Percentiles rank a stretch among this genome's conserved stretches.
These are phyloP conservation scores for Elsinoe fawcettii DNA, from an alignment of 2,329 filamentous ascomycete genomes.

Conservation along the genomic window DNA sequence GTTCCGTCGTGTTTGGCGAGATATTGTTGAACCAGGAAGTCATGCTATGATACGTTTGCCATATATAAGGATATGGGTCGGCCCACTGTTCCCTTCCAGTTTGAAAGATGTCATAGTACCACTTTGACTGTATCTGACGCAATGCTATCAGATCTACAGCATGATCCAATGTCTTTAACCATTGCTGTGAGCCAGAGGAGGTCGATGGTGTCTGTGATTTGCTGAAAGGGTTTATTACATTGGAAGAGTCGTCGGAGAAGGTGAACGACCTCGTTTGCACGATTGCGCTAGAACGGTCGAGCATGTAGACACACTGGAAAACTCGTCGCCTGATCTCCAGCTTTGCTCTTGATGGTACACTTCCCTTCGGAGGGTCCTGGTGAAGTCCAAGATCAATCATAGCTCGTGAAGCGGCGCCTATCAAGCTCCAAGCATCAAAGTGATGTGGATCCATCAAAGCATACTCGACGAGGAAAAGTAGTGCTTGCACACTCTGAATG, in stretches of 20 bases:
- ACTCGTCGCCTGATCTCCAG: slow-evolving; percentile 73
- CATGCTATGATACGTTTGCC: slow-evolving; percentile 69
- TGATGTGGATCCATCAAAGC: slow-evolving; percentile 82
- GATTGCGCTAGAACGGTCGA: slow-evolving; percentile 86
- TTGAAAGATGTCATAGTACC: slow-evolving; percentile 85
- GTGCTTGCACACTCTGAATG: slow-evolving; percentile 75
- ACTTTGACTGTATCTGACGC: slow-evolving; percentile 75
- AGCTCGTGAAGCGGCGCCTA: slow-evolving; percentile 81
- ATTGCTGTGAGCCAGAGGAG: slow-evolving; percentile 38
- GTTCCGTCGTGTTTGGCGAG: slow-evolving; percentile 54
- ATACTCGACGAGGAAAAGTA: slow-evolving; percentile 80
- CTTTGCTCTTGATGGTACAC: slow-evolving; percentile 57
- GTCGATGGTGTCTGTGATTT: slow-evolving; percentile 31
- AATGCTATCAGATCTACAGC: slow-evolving; percentile 74
- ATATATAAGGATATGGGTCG: slow-evolving; percentile 63
- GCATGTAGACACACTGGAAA: slow-evolving; percentile 82
- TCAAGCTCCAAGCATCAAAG: slow-evolving; percentile 89
- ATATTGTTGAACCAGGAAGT: slow-evolving; percentile 74
- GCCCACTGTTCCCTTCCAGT: slow-evolving; percentile 61
- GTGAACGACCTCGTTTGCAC: slow-evolving; percentile 83
- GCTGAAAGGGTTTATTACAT: slow-evolving; percentile 65
- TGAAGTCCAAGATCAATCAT: slow-evolving; percentile 87
- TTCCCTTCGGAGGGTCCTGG: slow-evolving; percentile 73
- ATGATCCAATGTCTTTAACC: slow-evolving; percentile 54
- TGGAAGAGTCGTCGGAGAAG: slow-evolving; percentile 81